These are phyloP conservation scores for Heliosperma pusillum DNA, from an alignment of 148 eudicot genomes.

Conservation along the genomic window DNA sequence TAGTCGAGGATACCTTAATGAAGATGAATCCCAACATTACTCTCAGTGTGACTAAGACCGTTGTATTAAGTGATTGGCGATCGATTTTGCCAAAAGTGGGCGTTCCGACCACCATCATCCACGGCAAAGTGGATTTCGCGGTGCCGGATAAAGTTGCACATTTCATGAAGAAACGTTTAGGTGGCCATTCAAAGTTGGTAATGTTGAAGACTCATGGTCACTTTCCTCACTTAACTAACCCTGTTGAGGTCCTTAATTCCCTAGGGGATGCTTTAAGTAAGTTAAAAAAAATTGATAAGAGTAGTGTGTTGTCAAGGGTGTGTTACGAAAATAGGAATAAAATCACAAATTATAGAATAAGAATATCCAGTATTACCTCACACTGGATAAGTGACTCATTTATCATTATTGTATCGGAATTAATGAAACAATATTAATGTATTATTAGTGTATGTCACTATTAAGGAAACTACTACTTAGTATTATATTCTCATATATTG, in stretches of 20 bases:
- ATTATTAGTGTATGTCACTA: too few relatives aligned
- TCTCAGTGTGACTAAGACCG: neutral
- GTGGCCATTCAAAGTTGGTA: conserved; percentile 21
- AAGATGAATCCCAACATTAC: neutral
- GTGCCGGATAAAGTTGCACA: conserved; percentile 10
- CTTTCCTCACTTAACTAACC: conserved; percentile 32
- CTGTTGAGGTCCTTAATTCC: conserved; percentile 14
- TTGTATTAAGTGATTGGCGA: neutral
- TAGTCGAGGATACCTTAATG: neutral
- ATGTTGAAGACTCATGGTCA: conserved; percentile 30
- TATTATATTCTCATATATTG: too few relatives aligned
- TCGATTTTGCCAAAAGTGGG: neutral
- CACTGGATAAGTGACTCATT: too few relatives aligned
- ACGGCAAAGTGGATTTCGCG: neutral
- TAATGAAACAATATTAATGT: too few relatives aligned
- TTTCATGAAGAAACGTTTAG: conserved; percentile 28
- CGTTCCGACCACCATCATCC: neutral
- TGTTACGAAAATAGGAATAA: too few relatives aligned
- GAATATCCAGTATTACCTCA: too few relatives aligned
- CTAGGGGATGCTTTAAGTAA: conserved; percentile 14
- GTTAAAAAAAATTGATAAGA: too few relatives aligned
- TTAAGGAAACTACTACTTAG: too few relatives aligned
- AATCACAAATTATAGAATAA: too few relatives aligned
- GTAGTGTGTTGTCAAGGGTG: too few relatives aligned
- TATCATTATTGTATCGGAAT: too few relatives aligned